Conservation (phyloP, 352 stramenopile species). For the Phytophthora ramorum region DNA sequence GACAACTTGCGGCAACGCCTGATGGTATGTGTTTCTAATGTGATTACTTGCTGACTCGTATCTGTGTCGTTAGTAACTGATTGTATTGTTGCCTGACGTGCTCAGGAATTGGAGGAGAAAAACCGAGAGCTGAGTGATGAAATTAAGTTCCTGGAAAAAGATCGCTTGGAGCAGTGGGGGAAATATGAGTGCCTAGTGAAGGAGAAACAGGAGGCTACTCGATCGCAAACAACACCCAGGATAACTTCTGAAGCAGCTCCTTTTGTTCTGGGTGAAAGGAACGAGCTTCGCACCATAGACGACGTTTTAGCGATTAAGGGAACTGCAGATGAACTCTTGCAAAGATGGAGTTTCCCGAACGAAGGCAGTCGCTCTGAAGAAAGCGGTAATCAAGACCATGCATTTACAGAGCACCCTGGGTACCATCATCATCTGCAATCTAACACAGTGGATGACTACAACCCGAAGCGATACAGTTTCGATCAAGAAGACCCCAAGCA, state of each 20-base stretch:
- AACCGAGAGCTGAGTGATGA: conserved; percentile 77
- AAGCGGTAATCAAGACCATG: conserved; percentile 4
- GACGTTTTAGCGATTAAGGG: conserved; percentile 54
- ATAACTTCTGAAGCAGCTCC: conserved; percentile 3
- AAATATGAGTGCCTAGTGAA: conserved; percentile 68
- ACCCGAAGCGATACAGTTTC: conserved; percentile 46
- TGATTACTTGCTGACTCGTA: not conserved
- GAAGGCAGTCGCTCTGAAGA: conserved; percentile 3
- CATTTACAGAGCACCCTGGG: not conserved
- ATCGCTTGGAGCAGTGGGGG: conserved; percentile 78
- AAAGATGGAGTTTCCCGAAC: conserved; percentile 35
- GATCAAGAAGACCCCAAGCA: conserved; percentile 23
- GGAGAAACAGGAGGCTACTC: conserved; percentile 41
- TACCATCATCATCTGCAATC: conserved; percentile 15
- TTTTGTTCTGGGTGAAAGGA: conserved; percentile 12
- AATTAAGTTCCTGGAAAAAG: conserved; percentile 81
- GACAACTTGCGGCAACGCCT: conserved; percentile 76
- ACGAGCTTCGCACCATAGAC: conserved; percentile 37
- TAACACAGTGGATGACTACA: conserved; percentile 29
- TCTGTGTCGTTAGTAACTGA: not conserved
- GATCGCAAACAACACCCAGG: conserved; percentile 3
- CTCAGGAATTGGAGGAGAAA: conserved; percentile 79
- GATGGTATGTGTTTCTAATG: conserved; percentile 40
- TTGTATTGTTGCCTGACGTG: not conserved
- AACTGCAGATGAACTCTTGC: conserved; percentile 45